Evolutionary conservation across 2,329 filamentous ascomycete genomes (phyloP).

Genomic region (Beauveria bassiana): DNA sequence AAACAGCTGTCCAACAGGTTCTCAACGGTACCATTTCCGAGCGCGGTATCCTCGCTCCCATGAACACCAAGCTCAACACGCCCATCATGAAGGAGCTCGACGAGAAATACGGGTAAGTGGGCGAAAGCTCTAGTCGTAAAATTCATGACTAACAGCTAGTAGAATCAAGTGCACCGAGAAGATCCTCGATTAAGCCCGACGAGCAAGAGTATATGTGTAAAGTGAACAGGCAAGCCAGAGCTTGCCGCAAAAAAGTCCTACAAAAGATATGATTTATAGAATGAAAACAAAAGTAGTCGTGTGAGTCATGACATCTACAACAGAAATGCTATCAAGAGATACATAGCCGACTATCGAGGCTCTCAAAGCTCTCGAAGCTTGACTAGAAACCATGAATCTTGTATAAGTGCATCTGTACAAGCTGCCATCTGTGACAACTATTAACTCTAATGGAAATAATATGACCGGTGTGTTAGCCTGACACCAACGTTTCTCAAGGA

Average conservation of each 20-base stretch:
- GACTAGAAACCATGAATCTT: background rate
- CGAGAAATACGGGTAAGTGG: slow-evolving; percentile 55
- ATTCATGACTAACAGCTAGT: background rate
- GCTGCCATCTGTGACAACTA: background rate
- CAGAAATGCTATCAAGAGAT: background rate
- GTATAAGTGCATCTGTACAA: background rate
- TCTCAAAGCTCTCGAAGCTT: background rate
- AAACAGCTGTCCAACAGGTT: slow-evolving; percentile 68
- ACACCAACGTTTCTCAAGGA: too few species aligned
- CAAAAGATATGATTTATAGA: background rate
- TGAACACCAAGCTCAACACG: slow-evolving; percentile 62
- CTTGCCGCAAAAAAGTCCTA: background rate
- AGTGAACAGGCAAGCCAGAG: background rate
- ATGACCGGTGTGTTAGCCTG: background rate
- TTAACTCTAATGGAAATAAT: background rate
- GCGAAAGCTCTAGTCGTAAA: rapidly evolving
- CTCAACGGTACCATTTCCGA: slow-evolving; percentile 65
- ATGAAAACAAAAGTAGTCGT: background rate
- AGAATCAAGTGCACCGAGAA: slow-evolving; percentile 10
- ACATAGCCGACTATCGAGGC: background rate
- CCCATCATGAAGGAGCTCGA: slow-evolving; percentile 72
- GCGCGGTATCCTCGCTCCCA: slow-evolving; percentile 70
- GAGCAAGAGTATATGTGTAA: background rate
- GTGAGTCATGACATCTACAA: background rate
- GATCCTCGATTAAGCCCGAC: slow-evolving; percentile 1